phyloP scores from a whole-genome alignment of 805 yeast genomes.

The Grigorovia jiainica region DNA sequence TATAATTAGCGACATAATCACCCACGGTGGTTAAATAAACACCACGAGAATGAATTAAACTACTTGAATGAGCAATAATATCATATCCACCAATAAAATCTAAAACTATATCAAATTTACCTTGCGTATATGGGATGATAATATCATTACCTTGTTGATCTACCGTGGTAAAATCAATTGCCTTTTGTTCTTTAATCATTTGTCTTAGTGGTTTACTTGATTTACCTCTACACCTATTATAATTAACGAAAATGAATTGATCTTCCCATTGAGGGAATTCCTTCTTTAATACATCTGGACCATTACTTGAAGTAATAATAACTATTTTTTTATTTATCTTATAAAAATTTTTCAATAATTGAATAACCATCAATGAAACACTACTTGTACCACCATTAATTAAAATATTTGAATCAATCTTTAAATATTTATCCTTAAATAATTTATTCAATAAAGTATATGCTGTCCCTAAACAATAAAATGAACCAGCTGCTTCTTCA shows the following conservation, averaged over 20 bases:
- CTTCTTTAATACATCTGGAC: slow-evolving; percentile 33
- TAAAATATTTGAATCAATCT: slow-evolving; percentile 41
- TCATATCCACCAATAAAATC: slow-evolving; percentile 66
- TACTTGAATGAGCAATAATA: slow-evolving; percentile 35
- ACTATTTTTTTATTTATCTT: slow-evolving; percentile 41
- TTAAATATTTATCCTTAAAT: slow-evolving; percentile 20
- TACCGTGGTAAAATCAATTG: slow-evolving; percentile 4
- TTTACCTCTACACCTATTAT: slow-evolving; percentile 26
- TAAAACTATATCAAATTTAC: slow-evolving; percentile 53
- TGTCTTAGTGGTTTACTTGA: slow-evolving; percentile 24
- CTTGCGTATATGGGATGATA: slow-evolving; percentile 26
- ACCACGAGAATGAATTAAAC: slow-evolving; percentile 40
- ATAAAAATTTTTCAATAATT: slow-evolving; percentile 44
- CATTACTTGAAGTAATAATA: slow-evolving; percentile 47
- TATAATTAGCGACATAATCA: slow-evolving; percentile 39
- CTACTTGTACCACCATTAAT: slow-evolving; percentile 74
- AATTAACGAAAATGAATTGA: slow-evolving; percentile 31
- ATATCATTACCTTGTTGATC: slow-evolving; percentile 9
- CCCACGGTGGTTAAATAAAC: slow-evolving; percentile 56
- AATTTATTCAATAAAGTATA: slow-evolving; percentile 32
- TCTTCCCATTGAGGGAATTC: slow-evolving; percentile 32
- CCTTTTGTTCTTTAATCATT: slow-evolving; percentile 28
- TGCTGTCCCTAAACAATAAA: slow-evolving; percentile 59
- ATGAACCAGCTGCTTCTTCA: slow-evolving; percentile 56
- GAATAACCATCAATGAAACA: slow-evolving; percentile 57